These are phyloP conservation scores for Thielaviopsis ethacetica DNA, from an alignment of 2,329 filamentous ascomycete genomes.

Conservation along the genomic window DNA sequence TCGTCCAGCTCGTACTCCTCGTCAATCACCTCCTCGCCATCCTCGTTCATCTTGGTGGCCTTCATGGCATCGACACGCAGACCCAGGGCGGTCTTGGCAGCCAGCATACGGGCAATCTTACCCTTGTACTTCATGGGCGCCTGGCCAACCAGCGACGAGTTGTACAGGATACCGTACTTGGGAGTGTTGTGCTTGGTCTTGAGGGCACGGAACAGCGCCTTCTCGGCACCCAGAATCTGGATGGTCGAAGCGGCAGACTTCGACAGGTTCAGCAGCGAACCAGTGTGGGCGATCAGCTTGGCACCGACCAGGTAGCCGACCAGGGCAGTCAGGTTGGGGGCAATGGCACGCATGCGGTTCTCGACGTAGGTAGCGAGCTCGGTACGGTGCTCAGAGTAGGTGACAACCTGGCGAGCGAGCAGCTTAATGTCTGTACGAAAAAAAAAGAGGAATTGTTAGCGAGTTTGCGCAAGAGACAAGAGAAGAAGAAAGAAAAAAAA, in stretches of 20 bases:
- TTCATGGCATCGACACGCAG: conserved; percentile 66
- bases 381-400: conserved; percentile 76
- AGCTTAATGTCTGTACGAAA: conserved; percentile 49
- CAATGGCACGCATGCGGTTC: conserved; percentile 89
- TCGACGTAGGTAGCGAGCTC: conserved; percentile 81
- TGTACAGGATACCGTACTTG: conserved; percentile 92
- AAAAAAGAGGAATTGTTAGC: background rate
- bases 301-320: conserved; percentile 90
- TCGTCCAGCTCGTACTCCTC: conserved; percentile 61
- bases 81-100: conserved; percentile 84
- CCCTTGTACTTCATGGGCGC: conserved; percentile 98
- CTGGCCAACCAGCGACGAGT: conserved; percentile 86
- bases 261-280: conserved; percentile 84
- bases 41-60: conserved; percentile 55
- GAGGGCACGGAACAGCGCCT: conserved; percentile 91
- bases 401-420: conserved; percentile 83
- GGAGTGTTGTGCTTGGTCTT: conserved; percentile 99
- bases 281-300: conserved; percentile 83
- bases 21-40: conserved; percentile 40
- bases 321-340: conserved; percentile 84
- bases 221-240: conserved; percentile 96
- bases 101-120: conserved; percentile 93
- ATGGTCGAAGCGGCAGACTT: conserved; percentile 92
- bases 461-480: background rate
- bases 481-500: background rate